Evolutionary conservation across 495 filamentous ascomycete genomes (phyloP).

Genomic region (Aspergillus panamensis): DNA sequence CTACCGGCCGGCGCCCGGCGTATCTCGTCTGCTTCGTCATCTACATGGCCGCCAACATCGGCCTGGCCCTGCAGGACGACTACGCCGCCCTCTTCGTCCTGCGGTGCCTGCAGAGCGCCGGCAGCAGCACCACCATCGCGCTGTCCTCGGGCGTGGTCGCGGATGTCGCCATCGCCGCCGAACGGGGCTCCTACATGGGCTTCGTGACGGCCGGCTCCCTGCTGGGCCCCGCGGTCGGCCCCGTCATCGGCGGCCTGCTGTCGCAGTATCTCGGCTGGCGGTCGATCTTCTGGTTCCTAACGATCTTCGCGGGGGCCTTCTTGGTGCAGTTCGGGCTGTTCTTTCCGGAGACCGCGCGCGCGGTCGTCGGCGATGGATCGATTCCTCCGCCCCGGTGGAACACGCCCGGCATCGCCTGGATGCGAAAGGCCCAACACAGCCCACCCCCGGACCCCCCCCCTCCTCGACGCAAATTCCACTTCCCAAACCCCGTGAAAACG

Average conservation of each 20-base stretch:
- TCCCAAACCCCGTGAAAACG: constrained; percentile 69
- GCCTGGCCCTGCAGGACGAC: constrained; percentile 43
- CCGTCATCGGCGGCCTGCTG: constrained; percentile 63
- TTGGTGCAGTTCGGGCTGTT: constrained; percentile 32
- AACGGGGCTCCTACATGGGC: constrained; percentile 46
- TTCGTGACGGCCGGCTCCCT: constrained; percentile 31
- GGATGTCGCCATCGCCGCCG: constrained; percentile 38
- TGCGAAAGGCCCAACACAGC: background rate
- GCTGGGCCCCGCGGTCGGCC: constrained; percentile 52
- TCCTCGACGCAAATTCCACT: constrained; percentile 42
- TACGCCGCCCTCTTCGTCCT: constrained; percentile 49
- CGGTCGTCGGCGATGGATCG: constrained; percentile 46
- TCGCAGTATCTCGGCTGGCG: constrained; percentile 66
- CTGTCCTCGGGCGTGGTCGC: constrained; percentile 40
- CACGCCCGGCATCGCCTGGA: background rate
- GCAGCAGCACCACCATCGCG: constrained; percentile 45
- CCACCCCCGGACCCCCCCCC: background rate
- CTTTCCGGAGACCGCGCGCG: constrained; percentile 45
- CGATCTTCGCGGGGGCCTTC: constrained; percentile 51
- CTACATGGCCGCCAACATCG: constrained; percentile 48
- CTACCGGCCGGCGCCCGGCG: constrained; percentile 45
- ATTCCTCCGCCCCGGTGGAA: constrained; percentile 12
- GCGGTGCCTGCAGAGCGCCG: constrained; percentile 47
- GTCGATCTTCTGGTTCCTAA: constrained; percentile 72
- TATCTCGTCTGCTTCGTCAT: constrained; percentile 46